Conservation (phyloP, 192 early-diverging fungal genomes). For the Podila verticillata region DNA sequence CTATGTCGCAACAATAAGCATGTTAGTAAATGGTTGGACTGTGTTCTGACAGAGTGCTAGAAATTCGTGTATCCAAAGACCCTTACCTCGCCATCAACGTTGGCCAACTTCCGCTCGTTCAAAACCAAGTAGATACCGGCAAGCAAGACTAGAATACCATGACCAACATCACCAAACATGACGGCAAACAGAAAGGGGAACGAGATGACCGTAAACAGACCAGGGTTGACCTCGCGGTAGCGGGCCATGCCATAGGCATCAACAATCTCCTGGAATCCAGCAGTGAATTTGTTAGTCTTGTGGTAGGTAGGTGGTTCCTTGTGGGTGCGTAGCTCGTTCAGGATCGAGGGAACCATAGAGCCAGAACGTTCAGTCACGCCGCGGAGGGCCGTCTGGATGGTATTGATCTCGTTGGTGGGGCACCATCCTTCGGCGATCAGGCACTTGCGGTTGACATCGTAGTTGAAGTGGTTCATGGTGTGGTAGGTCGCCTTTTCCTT, state of each 20-base stretch:
- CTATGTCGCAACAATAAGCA: constrained; percentile 53
- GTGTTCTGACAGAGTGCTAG: too few relatives aligned
- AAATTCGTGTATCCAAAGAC: too few relatives aligned
- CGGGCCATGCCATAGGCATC: constrained; percentile 97
- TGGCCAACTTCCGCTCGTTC: constrained; percentile 84
- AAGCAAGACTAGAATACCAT: constrained; percentile 89
- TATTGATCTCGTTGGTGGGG: constrained; percentile 84
- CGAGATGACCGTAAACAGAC: constrained; percentile 94
- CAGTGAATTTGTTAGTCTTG: constrained; percentile 95
- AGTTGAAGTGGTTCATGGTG: constrained; percentile 95
- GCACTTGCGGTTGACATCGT: constrained; percentile 92
- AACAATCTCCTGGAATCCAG: constrained; percentile 96
- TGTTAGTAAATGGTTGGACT: constrained; percentile 82
- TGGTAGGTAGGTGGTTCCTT: constrained; percentile 95
- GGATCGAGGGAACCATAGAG: constrained; percentile 86
- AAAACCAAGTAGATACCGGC: constrained; percentile 77
- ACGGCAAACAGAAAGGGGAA: constrained; percentile 99
- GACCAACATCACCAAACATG: constrained; percentile 99
- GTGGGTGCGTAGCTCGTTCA: constrained; percentile 86
- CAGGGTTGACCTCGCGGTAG: constrained; percentile 98
- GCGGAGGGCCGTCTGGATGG: constrained; percentile 85
- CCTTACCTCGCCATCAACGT: constrained; percentile 81
- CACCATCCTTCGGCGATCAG: constrained; percentile 99
- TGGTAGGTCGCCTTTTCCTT: constrained; percentile 99
- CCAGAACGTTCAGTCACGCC: constrained; percentile 77